Evolutionary conservation across 2,329 filamentous ascomycete genomes (phyloP).

Genomic region (Raffaelea ambrosiae): DNA sequence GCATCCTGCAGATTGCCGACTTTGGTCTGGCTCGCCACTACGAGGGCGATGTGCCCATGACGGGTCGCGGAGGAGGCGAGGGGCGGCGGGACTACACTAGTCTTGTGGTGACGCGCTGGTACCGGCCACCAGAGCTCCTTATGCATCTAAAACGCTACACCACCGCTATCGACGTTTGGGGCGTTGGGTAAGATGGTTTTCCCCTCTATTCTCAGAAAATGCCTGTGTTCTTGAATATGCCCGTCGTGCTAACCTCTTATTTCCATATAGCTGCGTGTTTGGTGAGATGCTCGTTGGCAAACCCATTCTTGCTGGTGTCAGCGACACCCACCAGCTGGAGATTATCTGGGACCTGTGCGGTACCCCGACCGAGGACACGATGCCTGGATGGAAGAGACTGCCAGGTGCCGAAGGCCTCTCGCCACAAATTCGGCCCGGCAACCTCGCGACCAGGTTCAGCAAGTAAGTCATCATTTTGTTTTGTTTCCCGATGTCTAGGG

Average conservation of each 20-base stretch:
- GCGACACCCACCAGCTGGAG: constrained; percentile 80
- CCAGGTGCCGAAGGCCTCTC: constrained; percentile 72
- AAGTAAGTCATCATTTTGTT: constrained; percentile 36
- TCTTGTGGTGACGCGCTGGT: constrained; percentile 96
- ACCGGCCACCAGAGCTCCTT: constrained; percentile 85
- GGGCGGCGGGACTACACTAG: constrained; percentile 88
- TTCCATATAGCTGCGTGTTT: constrained; percentile 74
- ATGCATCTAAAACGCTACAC: constrained; percentile 86
- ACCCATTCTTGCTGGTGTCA: constrained; percentile 84
- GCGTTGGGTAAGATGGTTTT: constrained; percentile 70
- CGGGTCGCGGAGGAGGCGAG: constrained; percentile 73
- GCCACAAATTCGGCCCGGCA: constrained; percentile 52
- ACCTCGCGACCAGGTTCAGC: constrained; percentile 65
- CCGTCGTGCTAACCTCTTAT: neutral
- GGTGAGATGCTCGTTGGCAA: constrained; percentile 95
- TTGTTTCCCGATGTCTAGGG: neutral
- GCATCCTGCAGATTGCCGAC: constrained; percentile 92
- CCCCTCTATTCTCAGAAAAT: neutral
- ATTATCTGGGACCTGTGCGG: constrained; percentile 92
- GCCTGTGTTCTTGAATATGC: too few species aligned
- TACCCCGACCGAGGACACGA: constrained; percentile 77
- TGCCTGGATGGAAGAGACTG: constrained; percentile 82
- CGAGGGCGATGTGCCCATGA: constrained; percentile 69
- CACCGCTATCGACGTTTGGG: constrained; percentile 97
- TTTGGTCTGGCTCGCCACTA: constrained; percentile 93